Evolutionary conservation across 2,329 filamentous ascomycete species (phyloP), one percentile per base, ranked within the genome.

Genomic region (Purpureocillium takamizusanense): DNA sequence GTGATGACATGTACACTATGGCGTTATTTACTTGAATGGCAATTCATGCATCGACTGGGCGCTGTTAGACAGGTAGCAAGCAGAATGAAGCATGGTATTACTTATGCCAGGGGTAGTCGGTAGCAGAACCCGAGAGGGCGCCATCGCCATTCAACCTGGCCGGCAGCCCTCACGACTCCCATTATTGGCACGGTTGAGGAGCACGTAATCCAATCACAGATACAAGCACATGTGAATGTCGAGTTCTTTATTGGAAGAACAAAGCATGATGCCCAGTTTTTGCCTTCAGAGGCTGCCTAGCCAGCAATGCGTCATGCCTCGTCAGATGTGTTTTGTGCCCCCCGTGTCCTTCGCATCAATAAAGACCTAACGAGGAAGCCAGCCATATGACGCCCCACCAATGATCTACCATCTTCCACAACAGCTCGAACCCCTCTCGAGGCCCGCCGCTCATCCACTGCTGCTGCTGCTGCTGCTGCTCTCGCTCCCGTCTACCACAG

Each of bases 301-400:
- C 52, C 58, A 56, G 57, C 55, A 58, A 59, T 53, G 52, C 52
- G 49, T 60, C 52, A 57, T 58, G 54, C 53, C 52, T 61, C 55
- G 51, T 57, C 52, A 55, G 51, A 52, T 41, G 37, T 46, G 51
- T 51, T 55, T 48, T 54, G 46, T 53, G 53, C 51, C 49, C 50
- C 49, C 21, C 21, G 48, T 51, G 57, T 55, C 55, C 58, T 56
- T 59, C 54, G 54, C 52, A 60, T 62, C 56, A 56, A 59, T 59
- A 59, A 60, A 61, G 59, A 65, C 53, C 60, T 63, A 65, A 64
- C 56, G 61, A 64, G 60, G 60, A 65, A 63, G 60, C 60, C 61
- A 63, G 54, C 62, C 62, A 52, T 58, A 60, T 61, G 62, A 66
- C 62, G 62, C 62, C 62, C 55, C 61, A 61, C 60, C 59, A 39